Evolutionary conservation across 1,284 basidiomycete species (phyloP).

Genomic region (Anthracocystis walkeri): DNA sequence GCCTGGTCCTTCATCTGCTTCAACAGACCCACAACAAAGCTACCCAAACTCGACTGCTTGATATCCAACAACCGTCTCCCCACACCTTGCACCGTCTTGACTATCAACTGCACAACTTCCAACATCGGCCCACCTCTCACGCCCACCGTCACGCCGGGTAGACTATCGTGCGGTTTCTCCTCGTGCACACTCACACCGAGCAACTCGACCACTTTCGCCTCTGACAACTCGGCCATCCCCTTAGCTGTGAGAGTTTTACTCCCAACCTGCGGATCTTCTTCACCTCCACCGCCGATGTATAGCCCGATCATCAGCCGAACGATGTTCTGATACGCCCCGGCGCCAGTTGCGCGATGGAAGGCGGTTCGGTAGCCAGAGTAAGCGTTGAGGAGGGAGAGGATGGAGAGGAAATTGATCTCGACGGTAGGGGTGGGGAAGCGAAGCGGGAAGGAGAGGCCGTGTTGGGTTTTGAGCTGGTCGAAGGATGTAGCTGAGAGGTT

Average conservation of each 20-base stretch:
- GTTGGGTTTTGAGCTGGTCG: slow-evolving; percentile 36
- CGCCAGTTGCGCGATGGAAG: slow-evolving; percentile 57
- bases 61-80: slow-evolving; percentile 76
- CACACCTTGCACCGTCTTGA: slow-evolving; percentile 77
- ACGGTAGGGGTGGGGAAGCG: slow-evolving; percentile 45
- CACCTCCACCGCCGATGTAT: slow-evolving; percentile 47
- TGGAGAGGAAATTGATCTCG: slow-evolving; percentile 63
- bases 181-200: slow-evolving; percentile 67
- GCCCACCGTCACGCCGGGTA: slow-evolving; percentile 80
- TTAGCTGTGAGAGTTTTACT: slow-evolving; percentile 30
- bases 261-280: slow-evolving; percentile 26
- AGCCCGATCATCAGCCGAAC: slow-evolving; percentile 56
- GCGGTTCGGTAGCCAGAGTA: slow-evolving; percentile 58
- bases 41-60: slow-evolving; percentile 79
- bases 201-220: slow-evolving; percentile 48
- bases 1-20: slow-evolving; percentile 73
- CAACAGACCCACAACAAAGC: slow-evolving; percentile 78
- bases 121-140: slow-evolving; percentile 78
- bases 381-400: slow-evolving; percentile 62
- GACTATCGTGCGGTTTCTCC: slow-evolving; percentile 78
- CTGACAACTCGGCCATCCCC: slow-evolving; percentile 35
- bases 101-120: slow-evolving; percentile 79
- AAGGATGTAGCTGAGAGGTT: slow-evolving; percentile 26
- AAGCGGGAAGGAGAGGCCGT: slow-evolving; percentile 62
- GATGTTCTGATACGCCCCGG: slow-evolving; percentile 61